Conservation (phyloP, 2,329 filamentous ascomycete genomes). For the Hypocreales sp. region DNA sequence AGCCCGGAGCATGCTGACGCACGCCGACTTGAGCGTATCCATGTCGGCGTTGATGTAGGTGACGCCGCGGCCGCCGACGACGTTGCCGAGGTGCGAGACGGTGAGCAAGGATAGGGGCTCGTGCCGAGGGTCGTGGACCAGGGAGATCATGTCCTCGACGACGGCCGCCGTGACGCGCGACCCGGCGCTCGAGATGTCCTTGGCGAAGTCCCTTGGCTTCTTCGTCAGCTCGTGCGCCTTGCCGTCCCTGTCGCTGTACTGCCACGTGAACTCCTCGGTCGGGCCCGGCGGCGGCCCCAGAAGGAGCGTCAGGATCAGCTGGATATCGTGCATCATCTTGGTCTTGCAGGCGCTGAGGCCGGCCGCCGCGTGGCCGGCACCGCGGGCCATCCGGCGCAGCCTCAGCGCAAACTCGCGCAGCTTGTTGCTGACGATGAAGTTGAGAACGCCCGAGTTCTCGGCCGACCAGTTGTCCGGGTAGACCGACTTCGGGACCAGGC, state of each 20-base stretch:
- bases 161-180: constrained; percentile 43
- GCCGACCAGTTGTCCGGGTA: constrained; percentile 78
- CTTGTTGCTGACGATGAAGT: constrained; percentile 65
- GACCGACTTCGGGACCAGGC: constrained; percentile 65
- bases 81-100: constrained; percentile 66
- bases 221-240: constrained; percentile 45
- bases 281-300: constrained; percentile 65
- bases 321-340: constrained; percentile 65
- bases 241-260: constrained; percentile 56
- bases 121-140: constrained; percentile 78
- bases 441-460: constrained; percentile 52
- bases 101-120: constrained; percentile 56
- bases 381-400: constrained; percentile 41
- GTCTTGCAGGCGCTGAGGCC: constrained; percentile 41
- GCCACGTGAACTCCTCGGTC: constrained; percentile 60
- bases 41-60: constrained; percentile 77
- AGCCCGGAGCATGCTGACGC: constrained; percentile 61
- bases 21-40: constrained; percentile 52
- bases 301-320: constrained; percentile 66
- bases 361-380: constrained; percentile 13
- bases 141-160: constrained; percentile 57
- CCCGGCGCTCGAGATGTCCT: constrained; percentile 45
- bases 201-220: constrained; percentile 58
- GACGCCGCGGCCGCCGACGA: constrained; percentile 59
- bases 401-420: constrained; percentile 71